Conservation (phyloP, 1,284 basidiomycete genomes). For the Trichosporon coremiiforme region DNA sequence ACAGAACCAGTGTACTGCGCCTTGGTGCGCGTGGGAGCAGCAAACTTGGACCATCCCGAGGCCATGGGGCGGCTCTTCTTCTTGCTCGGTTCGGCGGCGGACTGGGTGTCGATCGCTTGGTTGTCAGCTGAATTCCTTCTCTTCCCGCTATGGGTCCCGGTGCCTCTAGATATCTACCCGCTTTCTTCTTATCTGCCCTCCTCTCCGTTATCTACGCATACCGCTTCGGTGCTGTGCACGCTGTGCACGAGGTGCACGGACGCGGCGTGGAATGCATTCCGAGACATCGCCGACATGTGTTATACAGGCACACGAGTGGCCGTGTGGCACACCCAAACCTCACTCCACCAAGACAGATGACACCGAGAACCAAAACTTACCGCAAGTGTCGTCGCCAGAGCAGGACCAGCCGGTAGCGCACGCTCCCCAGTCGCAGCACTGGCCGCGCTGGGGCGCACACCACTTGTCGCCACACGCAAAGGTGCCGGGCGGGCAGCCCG, state of each 20-base stretch:
- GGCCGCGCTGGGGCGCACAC: conserved; percentile 9
- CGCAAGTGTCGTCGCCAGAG: conserved; percentile 1
- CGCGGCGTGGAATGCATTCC: too few species aligned
- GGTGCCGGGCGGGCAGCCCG: conserved; percentile 3
- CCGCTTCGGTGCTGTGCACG: too few species aligned
- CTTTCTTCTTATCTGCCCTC: too few species aligned
- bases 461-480: background rate
- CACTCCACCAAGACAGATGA: too few species aligned
- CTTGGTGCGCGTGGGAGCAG: background rate
- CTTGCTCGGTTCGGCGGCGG: background rate
- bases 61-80: conserved; percentile 1
- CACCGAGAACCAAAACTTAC: background rate
- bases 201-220: too few species aligned
- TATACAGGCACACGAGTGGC: too few species aligned
- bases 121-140: background rate
- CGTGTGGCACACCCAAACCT: too few species aligned
- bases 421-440: conserved; percentile 10
- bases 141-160: background rate
- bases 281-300: too few species aligned
- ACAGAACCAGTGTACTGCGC: background rate
- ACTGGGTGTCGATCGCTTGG: background rate
- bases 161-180: background rate
- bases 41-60: conserved; percentile 12
- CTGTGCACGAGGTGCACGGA: too few species aligned
- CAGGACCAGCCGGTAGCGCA: conserved; percentile 3